These are phyloP conservation scores for Rhododendron mucronatum DNA, from an alignment of 148 eudicot species.

Conservation along the genomic window DNA sequence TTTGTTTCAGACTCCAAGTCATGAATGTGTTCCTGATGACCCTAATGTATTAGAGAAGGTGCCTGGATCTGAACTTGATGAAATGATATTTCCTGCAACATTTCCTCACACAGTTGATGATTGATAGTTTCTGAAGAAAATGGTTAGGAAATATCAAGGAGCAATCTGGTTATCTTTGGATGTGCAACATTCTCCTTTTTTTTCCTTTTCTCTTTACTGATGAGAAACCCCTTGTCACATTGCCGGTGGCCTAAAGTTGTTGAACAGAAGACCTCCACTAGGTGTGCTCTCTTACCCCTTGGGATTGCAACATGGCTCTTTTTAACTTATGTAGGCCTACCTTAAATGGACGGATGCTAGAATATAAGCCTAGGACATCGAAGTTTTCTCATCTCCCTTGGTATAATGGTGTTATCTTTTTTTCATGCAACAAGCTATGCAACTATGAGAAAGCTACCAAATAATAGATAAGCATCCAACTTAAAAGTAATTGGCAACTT, in stretches of 20 bases:
- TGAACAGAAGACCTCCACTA: neutral
- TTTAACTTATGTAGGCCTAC: neutral
- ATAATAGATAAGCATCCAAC: neutral
- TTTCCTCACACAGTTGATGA: too few relatives aligned
- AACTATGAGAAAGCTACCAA: neutral
- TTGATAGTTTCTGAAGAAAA: neutral
- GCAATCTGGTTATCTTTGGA: neutral
- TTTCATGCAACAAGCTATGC: neutral
- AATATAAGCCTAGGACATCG: neutral
- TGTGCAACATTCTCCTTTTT: neutral
- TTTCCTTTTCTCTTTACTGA: neutral
- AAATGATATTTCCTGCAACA: neutral
- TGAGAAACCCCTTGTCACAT: neutral
- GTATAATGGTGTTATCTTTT: neutral
- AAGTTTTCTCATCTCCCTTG: neutral
- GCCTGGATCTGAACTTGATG: neutral
- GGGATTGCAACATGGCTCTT: neutral
- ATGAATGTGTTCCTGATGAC: neutral
- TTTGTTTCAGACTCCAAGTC: neutral
- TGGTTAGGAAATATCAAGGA: neutral
- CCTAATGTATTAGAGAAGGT: neutral
- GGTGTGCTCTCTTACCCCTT: neutral
- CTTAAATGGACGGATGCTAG: neutral
- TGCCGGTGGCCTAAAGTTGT: neutral
- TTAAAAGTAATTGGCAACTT: neutral